phyloP scores from a whole-genome alignment of 768 basidiomycete genomes.

The Russula ochroleuca region DNA sequence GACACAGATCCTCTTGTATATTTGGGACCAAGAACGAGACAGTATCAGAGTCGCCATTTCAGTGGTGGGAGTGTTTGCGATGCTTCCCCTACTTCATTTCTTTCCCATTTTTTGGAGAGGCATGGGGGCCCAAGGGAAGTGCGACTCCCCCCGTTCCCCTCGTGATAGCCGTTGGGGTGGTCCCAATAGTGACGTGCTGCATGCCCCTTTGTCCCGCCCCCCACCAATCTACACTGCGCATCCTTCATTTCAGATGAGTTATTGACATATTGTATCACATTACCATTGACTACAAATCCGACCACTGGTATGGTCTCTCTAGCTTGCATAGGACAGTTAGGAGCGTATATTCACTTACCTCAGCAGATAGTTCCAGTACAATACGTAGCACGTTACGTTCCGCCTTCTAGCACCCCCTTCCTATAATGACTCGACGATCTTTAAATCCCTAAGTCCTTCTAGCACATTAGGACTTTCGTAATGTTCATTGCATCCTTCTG shows the following conservation, averaged over 20 bases:
- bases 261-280: background rate
- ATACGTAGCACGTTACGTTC: background rate
- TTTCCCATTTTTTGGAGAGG: constrained; percentile 2
- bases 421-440: background rate
- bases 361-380: background rate
- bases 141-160: background rate
- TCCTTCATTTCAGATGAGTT: background rate
- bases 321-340: too few species aligned
- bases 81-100: constrained; percentile 24
- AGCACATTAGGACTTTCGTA: too few species aligned
- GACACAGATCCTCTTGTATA: constrained; percentile 19
- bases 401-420: background rate
- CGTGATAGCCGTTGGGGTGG: background rate
- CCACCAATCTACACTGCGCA: background rate
- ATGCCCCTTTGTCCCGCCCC: background rate
- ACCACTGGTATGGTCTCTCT: background rate
- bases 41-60: constrained; percentile 1
- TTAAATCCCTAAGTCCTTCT: background rate
- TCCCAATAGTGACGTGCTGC: background rate
- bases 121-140: background rate
- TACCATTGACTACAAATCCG: background rate
- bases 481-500: too few species aligned
- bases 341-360: too few species aligned
- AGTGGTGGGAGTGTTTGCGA: constrained; percentile 9
- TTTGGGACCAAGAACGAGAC: constrained; percentile 17